These are phyloP conservation scores for Bruguiera hainesii DNA, from an alignment of 441 rosid genomes.

Conservation along the genomic window DNA sequence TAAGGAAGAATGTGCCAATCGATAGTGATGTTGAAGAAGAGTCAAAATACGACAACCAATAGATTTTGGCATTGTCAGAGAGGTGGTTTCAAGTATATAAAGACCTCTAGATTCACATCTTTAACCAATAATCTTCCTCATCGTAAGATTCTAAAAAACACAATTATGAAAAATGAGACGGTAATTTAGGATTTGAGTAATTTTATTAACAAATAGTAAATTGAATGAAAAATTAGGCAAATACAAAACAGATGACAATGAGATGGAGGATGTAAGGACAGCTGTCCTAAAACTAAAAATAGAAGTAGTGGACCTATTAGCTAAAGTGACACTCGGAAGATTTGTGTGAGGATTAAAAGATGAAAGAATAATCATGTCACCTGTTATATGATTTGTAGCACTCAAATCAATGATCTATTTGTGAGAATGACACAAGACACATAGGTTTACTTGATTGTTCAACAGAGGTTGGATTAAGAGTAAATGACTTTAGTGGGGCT, in stretches of 20 bases:
- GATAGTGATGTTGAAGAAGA: neutral
- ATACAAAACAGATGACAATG: neutral
- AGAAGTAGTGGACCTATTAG: neutral
- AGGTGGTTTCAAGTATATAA: neutral
- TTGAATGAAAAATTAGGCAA: neutral
- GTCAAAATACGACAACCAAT: neutral
- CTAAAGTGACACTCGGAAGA: neutral
- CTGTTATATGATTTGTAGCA: too few species aligned
- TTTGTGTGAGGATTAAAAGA: neutral
- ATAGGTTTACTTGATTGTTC: too few species aligned
- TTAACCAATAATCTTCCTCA: neutral
- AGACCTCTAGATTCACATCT: neutral
- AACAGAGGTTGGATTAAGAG: too few species aligned
- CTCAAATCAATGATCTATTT: too few species aligned
- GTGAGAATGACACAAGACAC: too few species aligned
- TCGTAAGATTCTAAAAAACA: neutral
- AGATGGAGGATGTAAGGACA: neutral
- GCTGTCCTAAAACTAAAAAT: neutral
- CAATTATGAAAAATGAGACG: neutral
- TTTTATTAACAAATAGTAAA: neutral
- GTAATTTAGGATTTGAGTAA: neutral
- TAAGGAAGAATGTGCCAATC: neutral
- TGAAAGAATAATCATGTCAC: neutral
- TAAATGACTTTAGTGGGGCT: too few species aligned
- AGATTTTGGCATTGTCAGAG: neutral